These are phyloP conservation scores for Coniella lustricola DNA, from an alignment of 2,329 filamentous ascomycete species.

Conservation along the genomic window DNA sequence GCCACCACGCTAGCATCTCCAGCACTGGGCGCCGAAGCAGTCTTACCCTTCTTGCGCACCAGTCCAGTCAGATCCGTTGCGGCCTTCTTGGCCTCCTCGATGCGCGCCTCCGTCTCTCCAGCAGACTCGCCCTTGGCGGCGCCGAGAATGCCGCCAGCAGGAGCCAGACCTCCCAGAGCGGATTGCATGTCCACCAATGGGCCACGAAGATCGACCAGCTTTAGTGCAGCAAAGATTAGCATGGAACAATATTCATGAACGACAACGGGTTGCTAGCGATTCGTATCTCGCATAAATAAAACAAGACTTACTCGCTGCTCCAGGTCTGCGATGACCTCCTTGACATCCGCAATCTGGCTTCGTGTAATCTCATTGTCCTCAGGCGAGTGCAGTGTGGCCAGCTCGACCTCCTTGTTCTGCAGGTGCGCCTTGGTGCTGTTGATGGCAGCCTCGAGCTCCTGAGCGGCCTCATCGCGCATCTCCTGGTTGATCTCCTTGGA, in stretches of 20 bases:
- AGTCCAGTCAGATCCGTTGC: conserved; percentile 70
- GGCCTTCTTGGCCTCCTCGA: conserved; percentile 65
- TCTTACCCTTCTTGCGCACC: conserved; percentile 58
- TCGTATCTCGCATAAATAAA: too few species aligned
- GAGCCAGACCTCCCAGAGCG: conserved; percentile 46
- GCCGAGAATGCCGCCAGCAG: conserved; percentile 54
- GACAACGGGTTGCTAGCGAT: too few species aligned
- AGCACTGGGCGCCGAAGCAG: conserved; percentile 17
- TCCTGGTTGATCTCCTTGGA: conserved; percentile 56
- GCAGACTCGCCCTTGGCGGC: conserved; percentile 56
- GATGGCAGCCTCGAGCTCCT: conserved; percentile 68
- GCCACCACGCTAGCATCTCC: conserved; percentile 15
- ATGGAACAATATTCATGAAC: too few species aligned
- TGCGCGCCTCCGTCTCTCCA: conserved; percentile 52
- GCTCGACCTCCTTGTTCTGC: conserved; percentile 59
- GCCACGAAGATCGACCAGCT: conserved; percentile 60
- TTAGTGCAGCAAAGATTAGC: background rate
- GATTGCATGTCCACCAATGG: conserved; percentile 53
- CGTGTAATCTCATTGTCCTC: conserved; percentile 60
- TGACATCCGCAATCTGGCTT: conserved; percentile 62
- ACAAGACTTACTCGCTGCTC: conserved; percentile 56
- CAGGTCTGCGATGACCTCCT: conserved; percentile 73
- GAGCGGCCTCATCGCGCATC: conserved; percentile 63
- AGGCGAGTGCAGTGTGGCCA: conserved; percentile 54
- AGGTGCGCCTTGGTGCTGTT: conserved; percentile 65